phyloP scores from a whole-genome alignment of 768 basidiomycete species.

The Kwoniella newhampshirensis region DNA sequence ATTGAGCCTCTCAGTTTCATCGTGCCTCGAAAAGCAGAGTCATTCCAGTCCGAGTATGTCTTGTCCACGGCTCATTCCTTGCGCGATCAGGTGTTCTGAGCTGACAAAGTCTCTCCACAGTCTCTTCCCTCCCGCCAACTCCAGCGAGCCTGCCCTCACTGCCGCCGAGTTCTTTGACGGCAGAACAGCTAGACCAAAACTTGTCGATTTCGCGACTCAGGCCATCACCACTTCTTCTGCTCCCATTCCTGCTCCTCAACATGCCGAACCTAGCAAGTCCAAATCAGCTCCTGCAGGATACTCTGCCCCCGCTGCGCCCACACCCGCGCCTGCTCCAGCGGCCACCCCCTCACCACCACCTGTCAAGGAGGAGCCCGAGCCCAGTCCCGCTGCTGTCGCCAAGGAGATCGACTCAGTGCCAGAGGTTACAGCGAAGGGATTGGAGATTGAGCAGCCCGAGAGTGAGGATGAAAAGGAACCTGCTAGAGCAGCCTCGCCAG shows the following conservation, averaged over 20 bases:
- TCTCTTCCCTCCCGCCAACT: conserved; percentile 89
- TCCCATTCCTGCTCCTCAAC: conserved; percentile 43
- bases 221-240: conserved; percentile 44
- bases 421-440: conserved; percentile 23
- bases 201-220: conserved; percentile 76
- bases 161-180: conserved; percentile 84
- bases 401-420: conserved; percentile 23
- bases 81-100: not conserved
- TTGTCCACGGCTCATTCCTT: not conserved
- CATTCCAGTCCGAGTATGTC: conserved; percentile 80
- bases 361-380: conserved; percentile 18
- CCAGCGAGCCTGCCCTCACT: conserved; percentile 72
- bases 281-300: conserved; percentile 15
- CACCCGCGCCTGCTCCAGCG: conserved; percentile 20
- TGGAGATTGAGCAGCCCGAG: conserved; percentile 47
- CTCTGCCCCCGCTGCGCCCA: conserved; percentile 13
- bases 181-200: conserved; percentile 72
- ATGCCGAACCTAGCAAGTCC: conserved; percentile 8
- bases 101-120: conserved; percentile 17
- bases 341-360: conserved; percentile 12
- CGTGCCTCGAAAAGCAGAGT: conserved; percentile 88
- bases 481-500: conserved; percentile 1
- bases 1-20: conserved; percentile 94
- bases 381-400: conserved; percentile 11
- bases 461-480: conserved; percentile 37